Evolutionary conservation across 2,329 filamentous ascomycete genomes (phyloP).

Genomic region (Drechslerella dactyloides): DNA sequence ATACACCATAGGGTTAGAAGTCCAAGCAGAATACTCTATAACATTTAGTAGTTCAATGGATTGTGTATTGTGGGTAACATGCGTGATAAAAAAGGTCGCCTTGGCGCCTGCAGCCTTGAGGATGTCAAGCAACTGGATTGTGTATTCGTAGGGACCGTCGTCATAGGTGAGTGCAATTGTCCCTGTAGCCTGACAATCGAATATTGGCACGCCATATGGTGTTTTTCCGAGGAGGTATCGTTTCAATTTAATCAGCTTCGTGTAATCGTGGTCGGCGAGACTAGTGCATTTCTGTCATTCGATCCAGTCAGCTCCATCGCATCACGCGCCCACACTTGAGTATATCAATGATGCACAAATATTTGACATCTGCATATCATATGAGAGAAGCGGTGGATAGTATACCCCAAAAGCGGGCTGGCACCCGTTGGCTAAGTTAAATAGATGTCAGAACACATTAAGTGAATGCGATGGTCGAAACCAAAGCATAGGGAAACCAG

Average conservation of each 20-base stretch:
- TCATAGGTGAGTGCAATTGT: conserved; percentile 65
- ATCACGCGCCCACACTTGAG: not conserved
- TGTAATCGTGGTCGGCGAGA: conserved; percentile 10
- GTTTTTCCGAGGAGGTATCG: conserved; percentile 15
- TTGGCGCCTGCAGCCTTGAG: conserved; percentile 62
- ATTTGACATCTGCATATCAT: not conserved
- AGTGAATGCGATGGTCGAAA: too few relatives aligned
- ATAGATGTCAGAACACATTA: not conserved
- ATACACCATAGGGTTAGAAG: conserved; percentile 14
- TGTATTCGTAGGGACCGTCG: conserved; percentile 64
- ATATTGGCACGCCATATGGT: conserved; percentile 52
- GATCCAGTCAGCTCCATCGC: not conserved
- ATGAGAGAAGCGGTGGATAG: not conserved
- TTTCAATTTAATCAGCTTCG: conserved; percentile 21
- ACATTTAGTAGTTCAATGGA: not conserved
- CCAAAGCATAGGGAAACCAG: too few relatives aligned
- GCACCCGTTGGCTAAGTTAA: conserved; percentile 14
- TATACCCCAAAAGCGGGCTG: conserved; percentile 29
- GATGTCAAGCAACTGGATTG: conserved; percentile 62
- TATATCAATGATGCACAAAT: not conserved
- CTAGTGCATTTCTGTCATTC: conserved; percentile 16
- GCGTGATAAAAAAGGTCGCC: conserved; percentile 65
- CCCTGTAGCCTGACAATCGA: conserved; percentile 55
- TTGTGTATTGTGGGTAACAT: not conserved
- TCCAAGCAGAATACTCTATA: conserved; percentile 11